Evolutionary conservation across 1,284 basidiomycete species (phyloP).

Genomic region (Cutaneotrichosporon sp.): DNA sequence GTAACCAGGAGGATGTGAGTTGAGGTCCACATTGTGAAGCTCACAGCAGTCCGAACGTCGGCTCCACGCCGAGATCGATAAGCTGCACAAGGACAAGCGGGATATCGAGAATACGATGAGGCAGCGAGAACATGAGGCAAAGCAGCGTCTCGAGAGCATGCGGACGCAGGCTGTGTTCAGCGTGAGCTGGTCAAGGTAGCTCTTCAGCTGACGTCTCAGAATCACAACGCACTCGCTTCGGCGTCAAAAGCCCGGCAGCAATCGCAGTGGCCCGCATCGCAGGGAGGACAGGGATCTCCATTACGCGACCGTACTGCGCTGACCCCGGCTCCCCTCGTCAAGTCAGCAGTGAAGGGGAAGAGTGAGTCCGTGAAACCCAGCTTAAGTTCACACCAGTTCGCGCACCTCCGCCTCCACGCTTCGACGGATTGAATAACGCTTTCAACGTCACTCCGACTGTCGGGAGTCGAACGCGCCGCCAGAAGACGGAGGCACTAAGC

Average conservation of each 20-base stretch:
- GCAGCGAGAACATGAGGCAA: constrained; percentile 28
- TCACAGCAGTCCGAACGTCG: constrained; percentile 10
- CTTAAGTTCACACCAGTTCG: constrained; percentile 8
- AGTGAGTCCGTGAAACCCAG: too few species aligned
- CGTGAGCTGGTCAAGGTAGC: constrained; percentile 13
- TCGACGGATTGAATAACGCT: constrained; percentile 34
- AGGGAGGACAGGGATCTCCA: constrained; percentile 13
- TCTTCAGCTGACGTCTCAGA: constrained; percentile 8
- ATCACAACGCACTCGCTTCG: constrained; percentile 17
- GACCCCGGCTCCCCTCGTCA: constrained; percentile 20
- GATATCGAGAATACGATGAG: constrained; percentile 32
- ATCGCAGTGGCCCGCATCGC: constrained; percentile 16
- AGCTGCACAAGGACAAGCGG: constrained; percentile 17
- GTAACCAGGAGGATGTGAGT: constrained; percentile 32
- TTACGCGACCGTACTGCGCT: constrained; percentile 7
- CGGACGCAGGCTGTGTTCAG: constrained; percentile 42
- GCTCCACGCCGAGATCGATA: constrained; percentile 22
- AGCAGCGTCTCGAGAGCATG: constrained; percentile 44
- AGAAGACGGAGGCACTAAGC: constrained; percentile 24
- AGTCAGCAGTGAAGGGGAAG: too few species aligned
- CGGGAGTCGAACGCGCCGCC: constrained; percentile 22
- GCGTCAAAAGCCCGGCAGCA: constrained; percentile 20
- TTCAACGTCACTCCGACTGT: constrained; percentile 27
- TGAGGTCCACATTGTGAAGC: neutral
- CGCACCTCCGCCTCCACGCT: constrained; percentile 23